Evolutionary conservation across 106 monocot species (phyloP).

Genomic region (Dioscorea alata): DNA sequence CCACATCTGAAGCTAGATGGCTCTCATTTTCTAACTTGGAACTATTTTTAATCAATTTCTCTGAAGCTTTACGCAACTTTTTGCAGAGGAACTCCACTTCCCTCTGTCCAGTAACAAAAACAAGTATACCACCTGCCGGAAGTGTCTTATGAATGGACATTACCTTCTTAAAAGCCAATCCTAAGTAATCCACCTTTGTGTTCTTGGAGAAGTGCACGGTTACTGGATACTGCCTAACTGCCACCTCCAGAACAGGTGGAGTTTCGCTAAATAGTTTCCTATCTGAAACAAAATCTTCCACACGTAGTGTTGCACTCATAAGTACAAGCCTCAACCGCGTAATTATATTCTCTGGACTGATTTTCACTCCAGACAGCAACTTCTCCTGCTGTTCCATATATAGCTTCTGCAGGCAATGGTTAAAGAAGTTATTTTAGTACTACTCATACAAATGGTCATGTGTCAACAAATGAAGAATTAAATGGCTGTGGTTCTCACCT

Average conservation of each 20-base stretch:
- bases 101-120: slow-evolving; percentile 93
- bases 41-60: slow-evolving; percentile 13
- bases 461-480: neutral
- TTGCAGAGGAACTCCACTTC: slow-evolving; percentile 89
- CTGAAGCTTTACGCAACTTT: slow-evolving; percentile 54
- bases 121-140: slow-evolving; percentile 87
- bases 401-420: slow-evolving; percentile 38
- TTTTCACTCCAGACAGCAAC: slow-evolving; percentile 37
- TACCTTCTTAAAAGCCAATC: slow-evolving; percentile 87
- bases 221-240: slow-evolving; percentile 79
- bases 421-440: neutral
- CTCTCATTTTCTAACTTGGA: slow-evolving; percentile 12
- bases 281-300: slow-evolving; percentile 84
- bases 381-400: slow-evolving; percentile 65
- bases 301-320: slow-evolving; percentile 92
- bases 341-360: slow-evolving; percentile 51
- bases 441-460: too few species aligned
- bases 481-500: slow-evolving; percentile 31
- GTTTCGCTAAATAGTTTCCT: slow-evolving; percentile 58
- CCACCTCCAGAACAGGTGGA: slow-evolving; percentile 77
- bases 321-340: slow-evolving; percentile 68
- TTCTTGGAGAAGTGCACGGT: slow-evolving; percentile 83
- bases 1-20: slow-evolving; percentile 9
- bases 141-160: slow-evolving; percentile 78
- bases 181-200: slow-evolving; percentile 72